Conservation (phyloP, 2,329 filamentous ascomycete genomes). For the Karstenula rhodostoma region DNA sequence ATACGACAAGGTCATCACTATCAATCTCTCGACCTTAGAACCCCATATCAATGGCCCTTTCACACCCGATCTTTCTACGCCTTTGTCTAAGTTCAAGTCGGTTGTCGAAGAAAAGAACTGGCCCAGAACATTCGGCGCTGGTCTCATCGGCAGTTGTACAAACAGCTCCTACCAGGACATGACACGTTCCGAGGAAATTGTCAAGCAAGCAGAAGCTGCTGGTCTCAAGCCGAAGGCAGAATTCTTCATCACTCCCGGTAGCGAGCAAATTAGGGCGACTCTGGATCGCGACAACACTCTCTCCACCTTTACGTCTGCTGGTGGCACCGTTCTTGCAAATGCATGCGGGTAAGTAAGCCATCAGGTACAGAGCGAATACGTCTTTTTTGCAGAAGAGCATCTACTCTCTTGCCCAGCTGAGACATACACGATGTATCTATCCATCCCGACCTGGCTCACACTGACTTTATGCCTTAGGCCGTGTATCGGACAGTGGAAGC, state of each 20-base stretch:
- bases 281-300: constrained; percentile 89
- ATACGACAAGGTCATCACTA: constrained; percentile 91
- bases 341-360: constrained; percentile 72
- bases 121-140: constrained; percentile 90
- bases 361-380: too few relatives aligned
- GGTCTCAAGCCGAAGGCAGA: constrained; percentile 87
- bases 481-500: constrained; percentile 91
- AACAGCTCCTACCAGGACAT: constrained; percentile 99
- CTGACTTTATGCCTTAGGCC: constrained; percentile 52
- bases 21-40: constrained; percentile 88
- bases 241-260: constrained; percentile 96
- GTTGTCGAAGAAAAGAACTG: constrained; percentile 84
- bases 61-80: constrained; percentile 93
- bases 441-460: too few relatives aligned
- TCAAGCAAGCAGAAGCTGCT: constrained; percentile 89
- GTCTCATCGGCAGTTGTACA: constrained; percentile 96
- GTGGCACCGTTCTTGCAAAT: constrained; percentile 90
- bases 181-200: constrained; percentile 91
- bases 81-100: constrained; percentile 87
- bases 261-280: constrained; percentile 95
- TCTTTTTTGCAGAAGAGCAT: too few relatives aligned
- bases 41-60: constrained; percentile 98
- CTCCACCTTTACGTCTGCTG: constrained; percentile 82
- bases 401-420: too few relatives aligned
- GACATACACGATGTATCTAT: too few relatives aligned